Percentiles rank a stretch among this genome's conserved stretches.
phyloP scores from a whole-genome alignment of 441 rosid species.

The Populus hybrid region DNA sequence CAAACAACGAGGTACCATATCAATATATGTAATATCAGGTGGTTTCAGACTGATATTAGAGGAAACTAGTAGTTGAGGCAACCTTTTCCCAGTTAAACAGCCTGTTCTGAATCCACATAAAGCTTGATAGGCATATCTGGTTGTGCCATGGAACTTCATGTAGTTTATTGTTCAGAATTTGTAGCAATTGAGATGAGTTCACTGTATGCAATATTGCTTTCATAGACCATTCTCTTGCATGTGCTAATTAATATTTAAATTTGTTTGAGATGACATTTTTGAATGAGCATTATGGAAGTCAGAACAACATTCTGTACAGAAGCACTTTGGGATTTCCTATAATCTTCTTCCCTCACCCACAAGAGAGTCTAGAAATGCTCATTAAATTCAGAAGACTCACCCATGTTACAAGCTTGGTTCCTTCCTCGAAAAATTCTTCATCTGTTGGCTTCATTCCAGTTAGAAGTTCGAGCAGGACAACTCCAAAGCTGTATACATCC shows the following conservation, averaged over 20 bases:
- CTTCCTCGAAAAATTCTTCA: slow-evolving; percentile 76
- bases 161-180: background rate
- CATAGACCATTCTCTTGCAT: background rate
- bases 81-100: background rate
- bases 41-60: background rate
- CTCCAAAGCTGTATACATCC: slow-evolving; percentile 92
- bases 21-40: background rate
- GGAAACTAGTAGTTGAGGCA: background rate
- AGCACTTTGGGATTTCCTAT: background rate
- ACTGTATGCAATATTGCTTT: background rate
- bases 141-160: background rate
- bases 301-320: background rate
- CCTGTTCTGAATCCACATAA: background rate
- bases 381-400: slow-evolving; percentile 27
- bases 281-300: background rate
- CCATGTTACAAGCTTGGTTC: slow-evolving; percentile 90
- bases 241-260: background rate
- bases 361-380: background rate
- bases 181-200: background rate
- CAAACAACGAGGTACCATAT: background rate
- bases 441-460: slow-evolving; percentile 73
- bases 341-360: background rate
- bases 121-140: background rate
- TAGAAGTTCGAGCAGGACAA: slow-evolving; percentile 70
- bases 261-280: background rate